phyloP scores from a whole-genome alignment of 805 yeast genomes.

The Alloascoidea africana region DNA sequence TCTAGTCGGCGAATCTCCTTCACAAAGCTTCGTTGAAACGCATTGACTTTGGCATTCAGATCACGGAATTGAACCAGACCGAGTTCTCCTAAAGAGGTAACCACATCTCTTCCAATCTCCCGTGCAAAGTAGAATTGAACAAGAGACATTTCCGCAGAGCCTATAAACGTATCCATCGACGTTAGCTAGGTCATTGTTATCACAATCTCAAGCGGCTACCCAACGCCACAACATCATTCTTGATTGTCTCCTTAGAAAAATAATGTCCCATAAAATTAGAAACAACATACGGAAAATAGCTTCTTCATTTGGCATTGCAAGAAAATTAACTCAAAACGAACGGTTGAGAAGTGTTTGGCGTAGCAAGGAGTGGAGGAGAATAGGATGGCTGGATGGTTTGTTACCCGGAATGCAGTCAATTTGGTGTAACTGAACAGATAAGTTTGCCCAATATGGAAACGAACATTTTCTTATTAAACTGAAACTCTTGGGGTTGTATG shows the following conservation, averaged over 20 bases:
- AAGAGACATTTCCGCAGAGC: constrained; percentile 96
- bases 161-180: constrained; percentile 13
- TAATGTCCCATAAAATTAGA: too few species aligned
- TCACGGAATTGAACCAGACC: constrained; percentile 84
- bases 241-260: constrained; percentile 77
- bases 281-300: constrained; percentile 5
- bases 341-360: too few species aligned
- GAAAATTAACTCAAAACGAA: too few species aligned
- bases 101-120: constrained; percentile 77
- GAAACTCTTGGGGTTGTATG: too few species aligned
- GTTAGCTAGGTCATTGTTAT: too few species aligned
- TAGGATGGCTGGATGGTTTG: too few species aligned
- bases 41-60: constrained; percentile 61
- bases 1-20: constrained; percentile 74
- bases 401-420: too few species aligned
- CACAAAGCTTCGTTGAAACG: constrained; percentile 86
- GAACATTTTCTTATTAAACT: too few species aligned
- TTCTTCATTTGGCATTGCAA: constrained; percentile 1
- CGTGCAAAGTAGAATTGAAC: constrained; percentile 85
- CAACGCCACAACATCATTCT: constrained; percentile 72
- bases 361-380: too few species aligned
- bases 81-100: constrained; percentile 75
- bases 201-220: too few species aligned
- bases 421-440: too few species aligned
- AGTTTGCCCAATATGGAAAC: too few species aligned